Evolutionary conservation across 2,329 filamentous ascomycete genomes (phyloP).

Genomic region (Fusarium sp.): DNA sequence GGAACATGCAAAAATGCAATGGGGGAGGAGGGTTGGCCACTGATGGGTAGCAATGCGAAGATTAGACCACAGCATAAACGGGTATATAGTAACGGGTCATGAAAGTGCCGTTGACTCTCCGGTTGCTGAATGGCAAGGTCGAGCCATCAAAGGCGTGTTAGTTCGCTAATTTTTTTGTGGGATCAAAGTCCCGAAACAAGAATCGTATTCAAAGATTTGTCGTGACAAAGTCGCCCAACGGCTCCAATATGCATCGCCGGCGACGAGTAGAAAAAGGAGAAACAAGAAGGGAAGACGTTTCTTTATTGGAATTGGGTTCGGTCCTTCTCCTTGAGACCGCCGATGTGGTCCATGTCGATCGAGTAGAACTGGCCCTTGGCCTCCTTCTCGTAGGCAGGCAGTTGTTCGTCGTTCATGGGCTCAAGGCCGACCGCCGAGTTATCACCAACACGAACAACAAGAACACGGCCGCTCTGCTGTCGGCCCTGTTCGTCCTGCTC

Average conservation of each 20-base stretch:
- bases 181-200: conserved; percentile 20
- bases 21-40: conserved; percentile 31
- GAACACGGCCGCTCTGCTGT: conserved; percentile 84
- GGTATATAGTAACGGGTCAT: conserved; percentile 48
- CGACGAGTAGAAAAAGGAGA: conserved; percentile 34
- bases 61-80: conserved; percentile 48
- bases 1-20: conserved; percentile 27
- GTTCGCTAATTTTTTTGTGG: conserved; percentile 35
- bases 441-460: conserved; percentile 92
- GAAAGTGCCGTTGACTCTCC: conserved; percentile 38
- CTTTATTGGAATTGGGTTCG: conserved; percentile 53
- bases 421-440: conserved; percentile 86
- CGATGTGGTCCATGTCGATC: conserved; percentile 93
- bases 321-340: conserved; percentile 92
- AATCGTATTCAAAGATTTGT: conserved; percentile 39
- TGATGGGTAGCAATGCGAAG: conserved; percentile 45
- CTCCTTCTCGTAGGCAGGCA: conserved; percentile 90
- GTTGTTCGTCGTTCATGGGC: conserved; percentile 80
- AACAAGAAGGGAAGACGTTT: conserved; percentile 22
- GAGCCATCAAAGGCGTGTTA: conserved; percentile 36
- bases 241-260: conserved; percentile 43
- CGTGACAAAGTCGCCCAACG: conserved; percentile 45
- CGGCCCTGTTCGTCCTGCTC: conserved; percentile 90
- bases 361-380: conserved; percentile 86
- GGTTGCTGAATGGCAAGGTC: conserved; percentile 31